Evolutionary conservation across 2,329 filamentous ascomycete genomes (phyloP).

Genomic region (Pezicula neosporulosa): DNA sequence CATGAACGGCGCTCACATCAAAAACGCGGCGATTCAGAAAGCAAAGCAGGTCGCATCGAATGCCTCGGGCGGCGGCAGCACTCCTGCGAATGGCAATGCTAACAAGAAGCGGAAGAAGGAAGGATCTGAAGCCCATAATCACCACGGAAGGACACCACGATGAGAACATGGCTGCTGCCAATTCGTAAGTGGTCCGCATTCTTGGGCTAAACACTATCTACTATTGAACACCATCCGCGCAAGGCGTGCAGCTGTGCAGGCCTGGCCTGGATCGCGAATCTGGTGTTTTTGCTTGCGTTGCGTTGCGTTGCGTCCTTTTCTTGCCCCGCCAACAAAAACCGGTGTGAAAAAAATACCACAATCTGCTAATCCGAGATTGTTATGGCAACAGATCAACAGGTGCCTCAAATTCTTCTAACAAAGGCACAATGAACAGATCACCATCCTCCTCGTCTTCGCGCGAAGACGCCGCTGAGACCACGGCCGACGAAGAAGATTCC

Average conservation of each 20-base stretch:
- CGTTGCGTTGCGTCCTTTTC: conserved; percentile 1
- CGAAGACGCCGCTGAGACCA: conserved; percentile 85
- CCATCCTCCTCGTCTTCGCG: conserved; percentile 73
- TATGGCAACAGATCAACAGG: conserved; percentile 23
- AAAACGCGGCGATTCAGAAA: conserved; percentile 50
- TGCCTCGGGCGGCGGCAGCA: conserved; percentile 17
- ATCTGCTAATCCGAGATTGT: conserved; percentile 24
- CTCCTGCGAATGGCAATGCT: conserved; percentile 41
- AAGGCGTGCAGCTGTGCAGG: conserved; percentile 13
- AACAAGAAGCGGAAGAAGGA: conserved; percentile 58
- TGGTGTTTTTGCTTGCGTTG: background rate
- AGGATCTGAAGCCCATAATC: conserved; percentile 59
- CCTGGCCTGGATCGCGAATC: background rate
- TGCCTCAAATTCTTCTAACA: conserved; percentile 22
- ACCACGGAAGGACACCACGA: conserved; percentile 46
- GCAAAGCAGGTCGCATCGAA: conserved; percentile 52
- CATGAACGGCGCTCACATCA: conserved; percentile 30
- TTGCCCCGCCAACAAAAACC: conserved; percentile 14
- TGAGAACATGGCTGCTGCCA: conserved; percentile 18
- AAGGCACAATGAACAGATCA: conserved; percentile 26
- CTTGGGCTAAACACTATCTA: background rate
- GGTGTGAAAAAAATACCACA: conserved; percentile 11
- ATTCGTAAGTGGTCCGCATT: background rate
- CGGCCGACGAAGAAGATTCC: conserved; percentile 96
- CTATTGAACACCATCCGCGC: conserved; percentile 25